These are phyloP conservation scores for Cornus kousa DNA, from an alignment of 148 eudicot species.

Conservation along the genomic window DNA sequence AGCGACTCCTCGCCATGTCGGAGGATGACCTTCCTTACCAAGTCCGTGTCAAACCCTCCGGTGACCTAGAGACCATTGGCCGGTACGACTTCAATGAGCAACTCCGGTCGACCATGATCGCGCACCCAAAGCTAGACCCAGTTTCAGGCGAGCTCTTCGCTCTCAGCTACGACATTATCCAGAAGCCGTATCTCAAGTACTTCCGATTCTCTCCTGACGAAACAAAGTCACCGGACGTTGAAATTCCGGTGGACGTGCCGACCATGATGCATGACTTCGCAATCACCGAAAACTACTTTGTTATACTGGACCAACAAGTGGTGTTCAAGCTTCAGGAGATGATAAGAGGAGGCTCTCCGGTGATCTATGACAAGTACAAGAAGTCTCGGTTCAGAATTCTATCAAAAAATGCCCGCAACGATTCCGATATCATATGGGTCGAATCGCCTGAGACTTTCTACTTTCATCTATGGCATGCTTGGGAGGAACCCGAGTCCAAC, in stretches of 20 bases:
- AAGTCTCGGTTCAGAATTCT: constrained; percentile 56
- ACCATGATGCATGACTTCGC: constrained; percentile 83
- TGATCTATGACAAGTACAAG: constrained; percentile 51
- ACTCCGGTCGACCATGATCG: constrained; percentile 58
- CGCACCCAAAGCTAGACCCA: constrained; percentile 81
- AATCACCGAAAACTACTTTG: constrained; percentile 59
- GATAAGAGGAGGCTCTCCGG: constrained; percentile 63
- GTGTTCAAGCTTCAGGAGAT: constrained; percentile 58
- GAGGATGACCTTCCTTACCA: constrained; percentile 81
- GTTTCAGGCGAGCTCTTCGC: constrained; percentile 46
- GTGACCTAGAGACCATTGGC: constrained; percentile 64
- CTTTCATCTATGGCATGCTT: constrained; percentile 76
- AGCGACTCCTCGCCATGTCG: constrained; percentile 68
- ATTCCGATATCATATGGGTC: constrained; percentile 44
- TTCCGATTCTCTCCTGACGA: constrained; percentile 45
- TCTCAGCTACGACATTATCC: constrained; percentile 61
- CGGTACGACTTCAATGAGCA: constrained; percentile 53
- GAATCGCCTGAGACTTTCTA: constrained; percentile 56
- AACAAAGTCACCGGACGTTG: constrained; percentile 51
- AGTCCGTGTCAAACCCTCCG: constrained; percentile 38
- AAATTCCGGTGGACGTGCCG: constrained; percentile 46
- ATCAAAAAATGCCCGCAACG: constrained; percentile 29
- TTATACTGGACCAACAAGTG: constrained; percentile 70
- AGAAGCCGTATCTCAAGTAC: constrained; percentile 60
- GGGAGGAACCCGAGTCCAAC: constrained; percentile 54